phyloP scores from a whole-genome alignment of 2,329 filamentous ascomycete genomes.

The Fusarium chlamydosporum region DNA sequence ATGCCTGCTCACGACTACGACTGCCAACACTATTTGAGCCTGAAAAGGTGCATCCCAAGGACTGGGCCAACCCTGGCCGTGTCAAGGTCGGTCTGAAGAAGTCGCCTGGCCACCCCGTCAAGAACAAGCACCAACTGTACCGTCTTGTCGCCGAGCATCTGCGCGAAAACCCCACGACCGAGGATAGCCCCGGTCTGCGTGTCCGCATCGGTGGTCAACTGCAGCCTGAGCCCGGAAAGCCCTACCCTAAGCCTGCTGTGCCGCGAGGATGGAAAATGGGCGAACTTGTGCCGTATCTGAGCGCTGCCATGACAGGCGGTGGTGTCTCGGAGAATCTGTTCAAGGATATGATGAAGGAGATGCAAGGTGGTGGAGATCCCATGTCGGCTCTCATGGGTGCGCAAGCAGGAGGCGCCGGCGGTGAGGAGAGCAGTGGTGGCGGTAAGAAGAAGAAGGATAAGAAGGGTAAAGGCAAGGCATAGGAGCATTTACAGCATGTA shows the following conservation, averaged over 20 bases:
- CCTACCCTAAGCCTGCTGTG: slow-evolving; percentile 78
- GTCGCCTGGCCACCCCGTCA: slow-evolving; percentile 60
- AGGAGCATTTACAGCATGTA: slow-evolving; percentile 9
- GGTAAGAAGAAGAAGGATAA: slow-evolving; percentile 64
- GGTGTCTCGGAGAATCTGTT: slow-evolving; percentile 95
- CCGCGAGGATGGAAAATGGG: slow-evolving; percentile 94
- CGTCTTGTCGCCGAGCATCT: slow-evolving; percentile 83
- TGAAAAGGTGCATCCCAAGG: slow-evolving; percentile 92
- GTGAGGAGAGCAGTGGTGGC: slow-evolving; percentile 49
- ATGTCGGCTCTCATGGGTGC: slow-evolving; percentile 62
- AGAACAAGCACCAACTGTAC: slow-evolving; percentile 89
- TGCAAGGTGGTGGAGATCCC: slow-evolving; percentile 70
- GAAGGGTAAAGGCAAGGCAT: slow-evolving; percentile 61
- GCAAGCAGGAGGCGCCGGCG: slow-evolving; percentile 53
- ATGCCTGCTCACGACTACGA: slow-evolving; percentile 81
- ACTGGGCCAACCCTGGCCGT: slow-evolving; percentile 96
- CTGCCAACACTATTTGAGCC: slow-evolving; percentile 87
- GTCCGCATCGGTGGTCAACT: slow-evolving; percentile 81
- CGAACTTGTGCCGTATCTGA: slow-evolving; percentile 86
- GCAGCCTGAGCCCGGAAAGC: slow-evolving; percentile 71
- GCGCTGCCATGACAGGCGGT: slow-evolving; percentile 89
- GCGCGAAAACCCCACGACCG: slow-evolving; percentile 81
- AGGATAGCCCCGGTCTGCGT: slow-evolving; percentile 75
- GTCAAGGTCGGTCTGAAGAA: slow-evolving; percentile 79
- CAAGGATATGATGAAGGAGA: slow-evolving; percentile 97